A percentile compares a stretch with the other conserved stretches of the same genome.
phyloP scores from a whole-genome alignment of 768 basidiomycete genomes.

The Clathrus columnatus region DNA sequence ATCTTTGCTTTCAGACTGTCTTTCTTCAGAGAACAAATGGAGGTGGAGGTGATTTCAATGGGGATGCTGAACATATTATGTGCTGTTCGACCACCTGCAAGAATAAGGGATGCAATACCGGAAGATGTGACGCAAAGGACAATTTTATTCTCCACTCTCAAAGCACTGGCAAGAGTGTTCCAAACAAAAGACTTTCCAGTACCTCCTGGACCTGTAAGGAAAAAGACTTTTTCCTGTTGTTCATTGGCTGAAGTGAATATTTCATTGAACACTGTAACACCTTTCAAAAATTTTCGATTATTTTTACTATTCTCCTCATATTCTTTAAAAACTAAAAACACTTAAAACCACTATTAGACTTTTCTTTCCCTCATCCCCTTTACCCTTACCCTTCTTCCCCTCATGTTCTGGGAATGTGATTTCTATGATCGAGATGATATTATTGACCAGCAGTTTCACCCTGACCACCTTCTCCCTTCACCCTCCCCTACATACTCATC shows the following conservation, averaged over 20 bases:
- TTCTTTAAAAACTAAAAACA: too few species aligned
- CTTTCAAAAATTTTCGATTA: too few species aligned
- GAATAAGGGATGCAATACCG: slow-evolving; percentile 37
- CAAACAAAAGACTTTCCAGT: slow-evolving; percentile 39
- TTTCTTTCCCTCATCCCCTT: too few species aligned
- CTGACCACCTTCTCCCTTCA: too few species aligned
- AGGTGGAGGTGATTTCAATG: slow-evolving; percentile 23
- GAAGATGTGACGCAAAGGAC: slow-evolving; percentile 43
- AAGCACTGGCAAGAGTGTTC: slow-evolving; percentile 24
- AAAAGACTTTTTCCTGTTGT: slow-evolving; percentile 22
- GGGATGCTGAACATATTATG: slow-evolving; percentile 44
- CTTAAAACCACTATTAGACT: too few species aligned
- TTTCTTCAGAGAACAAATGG: slow-evolving; percentile 28
- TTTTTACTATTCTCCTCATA: too few species aligned
- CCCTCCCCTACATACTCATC: too few species aligned
- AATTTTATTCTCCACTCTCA: slow-evolving; percentile 23
- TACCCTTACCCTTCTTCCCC: too few species aligned
- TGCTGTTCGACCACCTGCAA: slow-evolving; percentile 36
- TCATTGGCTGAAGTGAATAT: slow-evolving; percentile 22
- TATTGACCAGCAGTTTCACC: too few species aligned
- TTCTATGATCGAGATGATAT: too few species aligned
- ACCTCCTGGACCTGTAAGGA: slow-evolving; percentile 34
- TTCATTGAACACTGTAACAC: slow-evolving; percentile 19
- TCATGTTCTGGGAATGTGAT: too few species aligned
- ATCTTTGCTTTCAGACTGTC: slow-evolving; percentile 25